Conservation (phyloP, 371 early-diverging fungal species). For the Globomyces sp. region DNA sequence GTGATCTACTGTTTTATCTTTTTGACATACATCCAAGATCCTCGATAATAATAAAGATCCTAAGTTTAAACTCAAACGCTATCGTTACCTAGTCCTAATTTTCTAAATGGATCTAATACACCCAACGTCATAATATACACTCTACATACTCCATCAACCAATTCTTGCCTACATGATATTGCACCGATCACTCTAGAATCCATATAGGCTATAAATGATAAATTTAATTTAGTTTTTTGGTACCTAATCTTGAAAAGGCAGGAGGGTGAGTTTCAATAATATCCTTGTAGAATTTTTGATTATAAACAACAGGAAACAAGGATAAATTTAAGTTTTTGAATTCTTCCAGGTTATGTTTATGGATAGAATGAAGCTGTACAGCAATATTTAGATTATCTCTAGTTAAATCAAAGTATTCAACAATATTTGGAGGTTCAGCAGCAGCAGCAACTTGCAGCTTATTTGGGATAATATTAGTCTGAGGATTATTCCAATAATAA, state of each 20-base stretch:
- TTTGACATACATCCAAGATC: slow-evolving; percentile 57
- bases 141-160: slow-evolving; percentile 29
- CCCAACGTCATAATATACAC: slow-evolving; percentile 96
- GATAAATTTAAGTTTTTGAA: slow-evolving; percentile 74
- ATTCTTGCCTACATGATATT: slow-evolving; percentile 81
- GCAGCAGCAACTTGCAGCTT: neutral
- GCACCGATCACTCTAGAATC: slow-evolving; percentile 78
- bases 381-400: neutral
- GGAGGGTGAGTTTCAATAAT: slow-evolving; percentile 50
- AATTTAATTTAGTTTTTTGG: neutral
- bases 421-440: slow-evolving; percentile 2
- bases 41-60: slow-evolving; percentile 62
- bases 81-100: slow-evolving; percentile 71
- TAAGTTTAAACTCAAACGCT: slow-evolving; percentile 19
- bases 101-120: slow-evolving; percentile 82
- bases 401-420: neutral
- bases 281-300: slow-evolving; percentile 74
- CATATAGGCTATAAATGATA: slow-evolving; percentile 58
- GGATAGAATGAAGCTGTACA: slow-evolving; percentile 13
- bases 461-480: neutral
- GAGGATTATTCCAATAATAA: neutral
- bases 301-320: slow-evolving; percentile 86
- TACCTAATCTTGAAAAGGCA: slow-evolving; percentile 3
- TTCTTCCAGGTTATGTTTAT: slow-evolving; percentile 61
- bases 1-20: slow-evolving; percentile 42